These are phyloP conservation scores for Nasturtium officinale DNA, from an alignment of 345 rosid genomes.

Conservation along the genomic window DNA sequence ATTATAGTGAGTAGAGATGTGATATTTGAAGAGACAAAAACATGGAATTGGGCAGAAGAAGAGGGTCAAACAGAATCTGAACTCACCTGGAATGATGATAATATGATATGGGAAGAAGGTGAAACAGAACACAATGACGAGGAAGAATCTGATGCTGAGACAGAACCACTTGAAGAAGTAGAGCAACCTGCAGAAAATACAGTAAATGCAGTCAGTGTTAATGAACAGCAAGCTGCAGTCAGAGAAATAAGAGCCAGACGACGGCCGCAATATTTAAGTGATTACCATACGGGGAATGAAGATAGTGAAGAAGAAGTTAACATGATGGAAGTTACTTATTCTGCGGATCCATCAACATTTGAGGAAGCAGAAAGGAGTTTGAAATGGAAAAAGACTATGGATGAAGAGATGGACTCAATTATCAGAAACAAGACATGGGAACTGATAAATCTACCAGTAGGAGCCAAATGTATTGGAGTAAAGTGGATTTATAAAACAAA, in stretches of 20 bases:
- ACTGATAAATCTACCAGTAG: accelerated
- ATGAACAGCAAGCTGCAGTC: not conserved
- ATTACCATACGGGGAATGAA: not conserved
- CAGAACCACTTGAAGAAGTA: too few species aligned
- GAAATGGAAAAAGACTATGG: not conserved
- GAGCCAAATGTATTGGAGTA: not conserved
- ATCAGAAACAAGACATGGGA: not conserved
- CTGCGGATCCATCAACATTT: accelerated
- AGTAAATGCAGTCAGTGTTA: too few species aligned
- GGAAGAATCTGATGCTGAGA: too few species aligned
- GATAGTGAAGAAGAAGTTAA: too few species aligned
- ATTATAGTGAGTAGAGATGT: too few species aligned
- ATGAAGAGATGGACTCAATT: not conserved
- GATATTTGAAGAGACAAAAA: too few species aligned
- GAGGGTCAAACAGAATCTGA: too few species aligned
- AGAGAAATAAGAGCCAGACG: not conserved
- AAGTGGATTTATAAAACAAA: not conserved
- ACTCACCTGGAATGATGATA: too few species aligned
- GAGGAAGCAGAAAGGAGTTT: not conserved
- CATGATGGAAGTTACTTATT: not conserved
- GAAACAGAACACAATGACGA: too few species aligned
- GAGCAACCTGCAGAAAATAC: too few species aligned
- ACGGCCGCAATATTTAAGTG: not conserved
- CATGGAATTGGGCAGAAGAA: too few species aligned
- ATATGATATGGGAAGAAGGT: too few species aligned